A percentile compares a stretch with the other conserved stretches of the same genome.
These are phyloP conservation scores for Capillidium heterosporum DNA, from an alignment of 371 early-diverging fungal species.

Conservation along the genomic window DNA sequence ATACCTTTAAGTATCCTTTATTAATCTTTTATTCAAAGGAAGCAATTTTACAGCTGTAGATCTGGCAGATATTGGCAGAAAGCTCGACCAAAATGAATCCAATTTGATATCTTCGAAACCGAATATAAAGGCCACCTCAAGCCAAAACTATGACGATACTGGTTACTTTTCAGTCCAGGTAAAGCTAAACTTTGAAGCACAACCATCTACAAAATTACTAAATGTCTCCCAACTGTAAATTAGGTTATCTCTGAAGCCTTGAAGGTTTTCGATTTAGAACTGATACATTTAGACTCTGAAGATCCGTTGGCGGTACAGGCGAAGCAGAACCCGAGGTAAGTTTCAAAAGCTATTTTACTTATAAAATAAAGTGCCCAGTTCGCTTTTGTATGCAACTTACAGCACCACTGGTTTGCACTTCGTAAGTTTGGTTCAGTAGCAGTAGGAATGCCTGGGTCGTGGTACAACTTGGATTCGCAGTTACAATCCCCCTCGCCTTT, in stretches of 20 bases:
- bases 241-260: not conserved
- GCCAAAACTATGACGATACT: not conserved
- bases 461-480: no score
- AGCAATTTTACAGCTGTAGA: not conserved
- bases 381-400: no score
- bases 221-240: not conserved
- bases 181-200: no score
- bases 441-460: no score
- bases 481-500: no score
- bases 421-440: no score
- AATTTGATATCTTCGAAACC: not conserved
- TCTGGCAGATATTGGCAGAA: not conserved
- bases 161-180: not conserved
- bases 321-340: not conserved
- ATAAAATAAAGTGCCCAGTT: no score
- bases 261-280: not conserved
- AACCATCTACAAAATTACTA: no score
- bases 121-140: not conserved
- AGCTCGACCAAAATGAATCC: not conserved
- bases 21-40: not conserved
- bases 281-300: not conserved
- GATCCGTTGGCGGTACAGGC: not conserved
- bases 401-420: no score
- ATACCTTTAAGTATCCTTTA: not conserved
- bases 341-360: not conserved